phyloP scores from a whole-genome alignment of 208 protist species.

The Endotrypanum monterogeii region DNA sequence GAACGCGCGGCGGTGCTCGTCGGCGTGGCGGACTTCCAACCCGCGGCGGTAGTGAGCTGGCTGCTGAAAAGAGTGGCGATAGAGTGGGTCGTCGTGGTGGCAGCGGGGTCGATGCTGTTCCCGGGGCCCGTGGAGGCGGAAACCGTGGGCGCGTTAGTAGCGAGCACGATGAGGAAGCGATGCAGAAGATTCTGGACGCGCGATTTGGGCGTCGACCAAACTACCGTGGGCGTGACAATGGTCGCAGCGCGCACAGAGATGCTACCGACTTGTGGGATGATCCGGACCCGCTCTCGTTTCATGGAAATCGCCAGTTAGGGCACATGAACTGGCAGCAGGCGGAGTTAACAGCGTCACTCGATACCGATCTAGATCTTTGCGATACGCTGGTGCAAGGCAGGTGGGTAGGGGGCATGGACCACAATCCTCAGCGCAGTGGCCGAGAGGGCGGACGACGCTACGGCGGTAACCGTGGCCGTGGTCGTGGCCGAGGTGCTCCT shows the following conservation, averaged over 20 bases:
- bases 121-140: background rate
- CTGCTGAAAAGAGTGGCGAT: conserved; percentile 1
- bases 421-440: conserved; percentile 20
- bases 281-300: conserved; percentile 70
- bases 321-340: conserved; percentile 82
- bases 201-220: conserved; percentile 44
- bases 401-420: conserved; percentile 18
- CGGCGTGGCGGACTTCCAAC: conserved; percentile 24
- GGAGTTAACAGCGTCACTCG: conserved; percentile 37
- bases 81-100: conserved; percentile 8
- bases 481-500: conserved; percentile 12
- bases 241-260: conserved; percentile 10
- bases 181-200: conserved; percentile 34
- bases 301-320: conserved; percentile 59
- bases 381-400: conserved; percentile 18
- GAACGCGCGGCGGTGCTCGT: conserved; percentile 25
- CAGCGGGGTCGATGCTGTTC: conserved; percentile 4
- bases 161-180: conserved; percentile 20
- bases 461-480: conserved; percentile 12
- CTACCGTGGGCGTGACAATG: conserved; percentile 22
- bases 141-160: background rate
- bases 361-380: conserved; percentile 19
- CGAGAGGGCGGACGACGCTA: conserved; percentile 13
- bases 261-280: conserved; percentile 77
- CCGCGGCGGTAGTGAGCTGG: conserved; percentile 16